phyloP scores from a whole-genome alignment of 768 basidiomycete species.

The Boletus eberwhitei region DNA sequence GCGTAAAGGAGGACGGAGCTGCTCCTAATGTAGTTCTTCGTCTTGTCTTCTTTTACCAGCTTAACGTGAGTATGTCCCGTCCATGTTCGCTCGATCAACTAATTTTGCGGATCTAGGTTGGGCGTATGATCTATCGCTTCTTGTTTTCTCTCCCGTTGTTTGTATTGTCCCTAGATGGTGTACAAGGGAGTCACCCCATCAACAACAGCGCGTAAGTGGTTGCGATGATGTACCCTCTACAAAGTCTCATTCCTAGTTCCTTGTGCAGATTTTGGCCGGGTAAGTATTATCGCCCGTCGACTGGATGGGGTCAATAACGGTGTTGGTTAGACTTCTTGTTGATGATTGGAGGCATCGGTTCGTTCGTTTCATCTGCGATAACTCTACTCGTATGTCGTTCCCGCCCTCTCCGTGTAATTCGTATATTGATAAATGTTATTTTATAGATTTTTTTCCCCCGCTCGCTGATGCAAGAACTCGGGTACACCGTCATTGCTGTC shows the following conservation, averaged over 20 bases:
- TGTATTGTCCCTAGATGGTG: constrained; percentile 61
- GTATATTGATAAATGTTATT: not conserved
- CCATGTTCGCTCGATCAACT: not conserved
- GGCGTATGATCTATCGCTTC: constrained; percentile 74
- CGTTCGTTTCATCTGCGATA: constrained; percentile 75
- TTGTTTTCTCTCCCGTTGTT: constrained; percentile 68
- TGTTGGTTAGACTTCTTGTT: constrained; percentile 55
- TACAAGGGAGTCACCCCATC: constrained; percentile 48
- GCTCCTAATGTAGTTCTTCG: constrained; percentile 72
- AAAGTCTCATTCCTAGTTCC: not conserved
- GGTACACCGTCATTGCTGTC: constrained; percentile 44
- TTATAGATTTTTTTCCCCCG: constrained; percentile 75
- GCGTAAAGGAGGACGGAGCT: constrained; percentile 71
- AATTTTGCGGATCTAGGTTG: constrained; percentile 39
- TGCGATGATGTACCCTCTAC: not conserved
- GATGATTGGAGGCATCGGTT: constrained; percentile 70
- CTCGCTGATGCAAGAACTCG: constrained; percentile 60
- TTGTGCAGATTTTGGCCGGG: constrained; percentile 55
- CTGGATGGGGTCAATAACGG: not conserved
- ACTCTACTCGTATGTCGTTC: constrained; percentile 62
- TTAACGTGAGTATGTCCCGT: constrained; percentile 56
- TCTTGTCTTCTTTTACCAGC: constrained; percentile 68
- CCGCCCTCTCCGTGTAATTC: not conserved
- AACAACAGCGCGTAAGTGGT: constrained; percentile 53
- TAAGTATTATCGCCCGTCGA: constrained; percentile 29